Conservation (phyloP, 1,284 basidiomycete genomes). For the Ustilago trichophora region DNA sequence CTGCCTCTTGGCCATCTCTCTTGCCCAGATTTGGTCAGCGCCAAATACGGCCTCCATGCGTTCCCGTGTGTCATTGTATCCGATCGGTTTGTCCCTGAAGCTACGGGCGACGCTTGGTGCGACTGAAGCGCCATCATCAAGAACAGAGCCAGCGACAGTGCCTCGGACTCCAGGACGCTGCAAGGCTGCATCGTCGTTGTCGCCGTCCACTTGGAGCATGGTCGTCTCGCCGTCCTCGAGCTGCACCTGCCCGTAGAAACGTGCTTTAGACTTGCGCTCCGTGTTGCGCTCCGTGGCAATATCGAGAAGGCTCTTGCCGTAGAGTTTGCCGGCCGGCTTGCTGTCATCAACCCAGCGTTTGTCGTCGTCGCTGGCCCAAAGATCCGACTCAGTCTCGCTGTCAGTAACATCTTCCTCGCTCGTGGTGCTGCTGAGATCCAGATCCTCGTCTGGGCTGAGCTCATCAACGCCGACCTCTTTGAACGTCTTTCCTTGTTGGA, state of each 20-base stretch:
- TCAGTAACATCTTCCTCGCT: constrained; percentile 36
- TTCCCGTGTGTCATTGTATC: constrained; percentile 61
- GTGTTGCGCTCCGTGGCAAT: constrained; percentile 40
- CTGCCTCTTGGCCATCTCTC: constrained; percentile 55
- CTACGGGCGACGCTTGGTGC: constrained; percentile 47
- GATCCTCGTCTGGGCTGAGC: constrained; percentile 58
- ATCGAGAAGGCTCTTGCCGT: constrained; percentile 61
- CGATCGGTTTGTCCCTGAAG: constrained; percentile 57
- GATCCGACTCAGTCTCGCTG: constrained; percentile 37
- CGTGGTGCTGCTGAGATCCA: constrained; percentile 49
- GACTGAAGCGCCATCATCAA: constrained; percentile 39
- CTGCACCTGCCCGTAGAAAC: constrained; percentile 60
- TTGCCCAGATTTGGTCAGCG: constrained; percentile 43
- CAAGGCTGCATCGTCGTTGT: constrained; percentile 5
- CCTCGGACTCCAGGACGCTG: constrained; percentile 4
- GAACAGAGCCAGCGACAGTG: constrained; percentile 3
- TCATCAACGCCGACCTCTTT: constrained; percentile 51
- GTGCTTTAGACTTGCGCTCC: constrained; percentile 36
- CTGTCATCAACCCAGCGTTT: constrained; percentile 57
- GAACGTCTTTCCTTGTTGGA: constrained; percentile 44
- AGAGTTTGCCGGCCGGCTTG: constrained; percentile 61
- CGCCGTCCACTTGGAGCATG: constrained; percentile 23
- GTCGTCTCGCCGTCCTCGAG: constrained; percentile 38
- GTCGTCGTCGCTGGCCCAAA: constrained; percentile 54
- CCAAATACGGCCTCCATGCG: constrained; percentile 64